Conservation (phyloP, 2,329 filamentous ascomycete genomes). For the Lachnellula arida region DNA sequence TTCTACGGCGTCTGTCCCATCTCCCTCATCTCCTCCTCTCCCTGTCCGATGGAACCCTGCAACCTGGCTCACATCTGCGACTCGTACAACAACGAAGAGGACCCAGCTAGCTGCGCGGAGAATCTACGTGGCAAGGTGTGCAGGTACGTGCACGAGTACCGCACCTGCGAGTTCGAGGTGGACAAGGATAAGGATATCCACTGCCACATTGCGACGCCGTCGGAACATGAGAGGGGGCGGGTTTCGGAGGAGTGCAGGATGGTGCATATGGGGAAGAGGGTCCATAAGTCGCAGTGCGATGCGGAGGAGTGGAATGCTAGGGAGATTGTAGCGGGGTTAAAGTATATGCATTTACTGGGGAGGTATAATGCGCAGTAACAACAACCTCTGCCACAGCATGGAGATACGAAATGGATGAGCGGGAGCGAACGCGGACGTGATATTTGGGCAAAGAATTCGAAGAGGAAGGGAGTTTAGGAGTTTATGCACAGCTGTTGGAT, state of each 20-base stretch:
- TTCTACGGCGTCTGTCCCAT: slow-evolving; percentile 13
- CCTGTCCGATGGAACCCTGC: slow-evolving; percentile 6
- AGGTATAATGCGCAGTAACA: background rate
- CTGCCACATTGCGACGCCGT: background rate
- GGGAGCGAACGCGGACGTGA: no score
- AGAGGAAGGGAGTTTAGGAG: no score
- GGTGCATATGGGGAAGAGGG: slow-evolving; percentile 1
- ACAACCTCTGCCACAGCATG: no score
- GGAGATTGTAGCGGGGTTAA: background rate
- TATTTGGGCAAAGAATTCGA: no score
- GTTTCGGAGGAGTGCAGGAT: background rate
- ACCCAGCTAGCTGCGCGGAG: background rate
- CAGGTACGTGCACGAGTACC: background rate
- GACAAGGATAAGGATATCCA: background rate
- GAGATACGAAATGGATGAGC: no score
- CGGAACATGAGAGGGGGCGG: background rate
- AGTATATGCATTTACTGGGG: slow-evolving; percentile 1
- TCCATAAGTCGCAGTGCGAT: background rate
- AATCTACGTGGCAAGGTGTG: background rate
- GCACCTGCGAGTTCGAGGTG: slow-evolving; percentile 3
- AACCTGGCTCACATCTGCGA: slow-evolving; percentile 5
- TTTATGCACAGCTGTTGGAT: no score
- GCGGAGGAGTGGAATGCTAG: slow-evolving; percentile 1
- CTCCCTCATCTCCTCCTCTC: background rate
- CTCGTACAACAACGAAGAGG: slow-evolving; percentile 1